Base-by-base conservation (phyloP, 805 yeast species). In the Sugiyamaella lignohabitans region DNA sequence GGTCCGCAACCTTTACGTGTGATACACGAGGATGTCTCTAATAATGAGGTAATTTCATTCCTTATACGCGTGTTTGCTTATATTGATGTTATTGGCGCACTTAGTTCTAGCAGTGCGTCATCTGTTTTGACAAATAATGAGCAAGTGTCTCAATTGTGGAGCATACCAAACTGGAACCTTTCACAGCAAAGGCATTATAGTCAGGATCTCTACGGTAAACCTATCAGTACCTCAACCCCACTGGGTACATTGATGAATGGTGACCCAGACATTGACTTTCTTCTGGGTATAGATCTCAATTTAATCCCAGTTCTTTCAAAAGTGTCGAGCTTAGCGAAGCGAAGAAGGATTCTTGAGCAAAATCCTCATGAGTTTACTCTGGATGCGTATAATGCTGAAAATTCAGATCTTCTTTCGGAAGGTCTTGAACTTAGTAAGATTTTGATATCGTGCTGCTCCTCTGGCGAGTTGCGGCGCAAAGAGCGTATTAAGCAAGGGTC, bases 61-160 rank as follows among this genome's bases (percentile, higher is more conserved):
- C 65, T 84, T 39, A 67, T 75, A 52, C 64, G 88, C 43, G 81
- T 87, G 86, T 82, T 79, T 58, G 80, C 79, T 0, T 84, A 80
- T 56, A 64, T 80, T 29, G 87, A 82, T 55, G 75, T 81, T 2
- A 68, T 83, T 18, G 82, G 86, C 0, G 73, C 78, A 0, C 64
- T 84, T 20, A 76, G 85, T 1, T 73, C 86, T 0, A 73, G 51
- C 16, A 32, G 47, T 18, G 59, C 59, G 6, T 46, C 52, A 5
- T 55, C 61, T 8, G 49, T 55, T 17, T 46, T 58, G n/a, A 46
- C 50, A n/a, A 54, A 53, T 17, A 49, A 52, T 27, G 53, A 50
- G 29, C 50, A 53, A 27, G 84, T 30, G 56, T 63, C 43, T 42
- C 71, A 5, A 59, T 62, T 35, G 42, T 66, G 64, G 54, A 64